Base-by-base conservation (phyloP, 2,329 filamentous ascomycete species). In the Lasiodiplodia hormozganensis region DNA sequence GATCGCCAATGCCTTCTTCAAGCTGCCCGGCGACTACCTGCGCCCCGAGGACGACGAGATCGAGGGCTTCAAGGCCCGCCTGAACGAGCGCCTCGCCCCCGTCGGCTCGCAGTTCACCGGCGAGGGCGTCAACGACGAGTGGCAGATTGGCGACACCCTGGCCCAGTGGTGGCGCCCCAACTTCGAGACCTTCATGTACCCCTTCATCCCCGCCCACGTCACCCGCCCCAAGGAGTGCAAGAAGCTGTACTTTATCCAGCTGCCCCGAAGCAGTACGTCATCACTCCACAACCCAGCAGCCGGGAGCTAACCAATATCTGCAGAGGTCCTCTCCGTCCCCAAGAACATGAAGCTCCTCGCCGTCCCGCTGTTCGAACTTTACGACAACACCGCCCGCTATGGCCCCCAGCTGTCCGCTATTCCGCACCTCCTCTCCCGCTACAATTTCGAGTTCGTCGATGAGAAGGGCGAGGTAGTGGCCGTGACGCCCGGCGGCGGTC, bases 271-370 rank as follows among this genome's bases (percentile, higher is more conserved):
- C 74, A 98, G 94, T 97, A 86, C 70, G 84, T 89, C 36, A 3
- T 21, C 49, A 18, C 40, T 16, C 16, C 38, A 2, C 2, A 36
- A 2, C 25, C 3, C 40, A 1, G 5, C n/a, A n/a, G n/a, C n/a
- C n/a, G n/a, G n/a, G n/a, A n/a, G 60, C 69, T 70, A n/a, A 69
- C 76, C 75, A 69, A 75, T 47, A 14, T 4, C 4, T 62, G 68
- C 78, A 97, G 94, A 97, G 83, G 92, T 98, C 16, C 87, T 99
- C 53, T 96, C 92, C 76, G 96, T 99, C 10, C 96, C 96, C 0
- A 99, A 99, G 84, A 99, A 99, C 82, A 98, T 99, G 96, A 99
- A 99, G 80, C 89, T 99, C 28, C 90, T 99, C 51, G 96, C 96
- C 1, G 96, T 99, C 1, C 96, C 96, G 0, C 86, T 99, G 0